Base-by-base conservation (phyloP, 805 yeast species). In the Peterozyma toletana region DNA sequence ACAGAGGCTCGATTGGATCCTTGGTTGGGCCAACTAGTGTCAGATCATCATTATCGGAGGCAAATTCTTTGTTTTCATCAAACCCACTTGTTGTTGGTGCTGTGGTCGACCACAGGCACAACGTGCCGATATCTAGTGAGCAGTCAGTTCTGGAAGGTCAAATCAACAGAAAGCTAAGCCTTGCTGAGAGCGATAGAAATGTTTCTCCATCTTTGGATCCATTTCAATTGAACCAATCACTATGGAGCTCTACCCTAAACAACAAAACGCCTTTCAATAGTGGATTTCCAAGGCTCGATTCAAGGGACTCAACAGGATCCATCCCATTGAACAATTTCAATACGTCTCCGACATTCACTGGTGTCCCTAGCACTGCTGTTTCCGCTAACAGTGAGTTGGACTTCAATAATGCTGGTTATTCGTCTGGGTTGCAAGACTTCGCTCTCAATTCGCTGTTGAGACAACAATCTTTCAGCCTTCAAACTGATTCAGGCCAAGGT, bases 151-250 rank as follows among this genome's bases (percentile, higher is more conserved):
- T 44, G n/a, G 17, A 14, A 18, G 18, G 30, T 3, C 13, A n/a
- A 11, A 3, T 3, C 31, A 27, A 14, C 14, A 30, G 46, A 14
- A 39, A 36, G 5, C 11, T 33, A 3, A 44, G 46, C 33, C 35
- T 44, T 16, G 37, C 43, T 6, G 42, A 43, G 18, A 43, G 46
- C 39, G 47, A 40, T 29, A 9, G 13, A 5, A 40, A 40, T 27
- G 36, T 44, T 14, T 44, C 47, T 11, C 47, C 47, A 10, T 13
- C 16, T n/a, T 16, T 13, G 11, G 47, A 35, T 30, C 47, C 47
- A 5, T 44, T 44, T 36, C 44, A 44, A 31, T 21, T 44, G 33
- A 43, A 44, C 30, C 41, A 33, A 30, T 44, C 47, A 9, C 33
- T 44, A 21, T 44, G 47, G 47, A 27, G 39, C 16, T 33, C 15